These are phyloP conservation scores for Zangia roseola DNA, from an alignment of 768 basidiomycete genomes.

Conservation along the genomic window DNA sequence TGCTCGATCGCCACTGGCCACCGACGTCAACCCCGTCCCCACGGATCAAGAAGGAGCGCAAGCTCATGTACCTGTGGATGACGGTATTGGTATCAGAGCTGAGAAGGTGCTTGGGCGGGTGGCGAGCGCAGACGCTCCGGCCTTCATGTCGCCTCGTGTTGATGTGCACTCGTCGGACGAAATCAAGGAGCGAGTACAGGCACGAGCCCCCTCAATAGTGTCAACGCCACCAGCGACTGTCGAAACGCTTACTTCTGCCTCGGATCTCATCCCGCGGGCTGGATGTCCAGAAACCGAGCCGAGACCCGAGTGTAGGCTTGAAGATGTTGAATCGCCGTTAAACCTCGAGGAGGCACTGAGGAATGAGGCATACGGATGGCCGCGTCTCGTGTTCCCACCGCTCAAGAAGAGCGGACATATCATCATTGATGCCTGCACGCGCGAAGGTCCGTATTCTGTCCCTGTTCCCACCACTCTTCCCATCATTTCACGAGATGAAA, in stretches of 20 bases:
- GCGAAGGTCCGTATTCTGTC: slow-evolving; percentile 55
- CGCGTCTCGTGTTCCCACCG: slow-evolving; percentile 89
- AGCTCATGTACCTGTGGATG: slow-evolving; percentile 19
- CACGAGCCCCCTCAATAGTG: slow-evolving; percentile 5
- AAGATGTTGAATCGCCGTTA: slow-evolving; percentile 17
- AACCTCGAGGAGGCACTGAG: slow-evolving; percentile 57
- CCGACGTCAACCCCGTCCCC: slow-evolving; percentile 20
- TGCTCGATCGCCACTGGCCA: slow-evolving; percentile 14
- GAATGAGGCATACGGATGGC: slow-evolving; percentile 83
- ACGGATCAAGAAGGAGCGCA: slow-evolving; percentile 17
- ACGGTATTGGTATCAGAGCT: slow-evolving; percentile 18
- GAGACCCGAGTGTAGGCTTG: slow-evolving; percentile 2
- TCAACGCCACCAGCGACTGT: slow-evolving; percentile 16
- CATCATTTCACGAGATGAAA: slow-evolving; percentile 6
- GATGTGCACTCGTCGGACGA: slow-evolving; percentile 17
- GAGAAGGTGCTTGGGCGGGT: slow-evolving; percentile 15
- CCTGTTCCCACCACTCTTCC: slow-evolving; percentile 9
- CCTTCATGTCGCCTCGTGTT: slow-evolving; percentile 27
- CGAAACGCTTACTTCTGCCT: slow-evolving; percentile 7
- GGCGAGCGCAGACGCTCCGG: slow-evolving; percentile 14
- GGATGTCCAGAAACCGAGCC: slow-evolving; percentile 1
- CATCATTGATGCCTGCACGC: slow-evolving; percentile 84
- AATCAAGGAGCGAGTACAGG: slow-evolving; percentile 10
- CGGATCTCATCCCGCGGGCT: neutral
- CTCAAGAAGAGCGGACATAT: slow-evolving; percentile 90